Evolutionary conservation across 2,329 filamentous ascomycete species (phyloP).

Genomic region (Cercospora sp.): DNA sequence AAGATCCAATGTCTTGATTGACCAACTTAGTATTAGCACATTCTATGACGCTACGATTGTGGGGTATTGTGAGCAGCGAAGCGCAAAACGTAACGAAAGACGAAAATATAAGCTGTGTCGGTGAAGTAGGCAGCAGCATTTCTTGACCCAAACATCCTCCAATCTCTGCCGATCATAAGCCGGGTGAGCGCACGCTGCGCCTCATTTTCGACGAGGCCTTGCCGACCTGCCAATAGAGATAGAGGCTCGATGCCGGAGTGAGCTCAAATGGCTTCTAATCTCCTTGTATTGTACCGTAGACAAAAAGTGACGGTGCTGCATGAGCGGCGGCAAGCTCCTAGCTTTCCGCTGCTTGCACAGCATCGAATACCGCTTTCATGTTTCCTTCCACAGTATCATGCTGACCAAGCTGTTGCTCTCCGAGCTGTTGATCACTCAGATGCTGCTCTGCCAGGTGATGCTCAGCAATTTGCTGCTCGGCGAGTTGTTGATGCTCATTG

Average conservation of each 20-base stretch:
- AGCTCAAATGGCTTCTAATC: neutral
- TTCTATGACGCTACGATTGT: slow-evolving; percentile 2
- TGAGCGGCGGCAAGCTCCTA: neutral
- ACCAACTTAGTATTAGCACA: slow-evolving; percentile 1
- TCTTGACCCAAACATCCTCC: neutral
- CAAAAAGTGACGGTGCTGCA: neutral
- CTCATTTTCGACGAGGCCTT: neutral
- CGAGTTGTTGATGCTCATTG: slow-evolving; percentile 4
- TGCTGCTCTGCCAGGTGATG: neutral
- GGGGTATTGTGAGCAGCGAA: slow-evolving; percentile 2
- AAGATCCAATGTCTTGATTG: neutral
- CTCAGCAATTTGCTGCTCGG: slow-evolving; percentile 4
- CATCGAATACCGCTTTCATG: slow-evolving; percentile 4
- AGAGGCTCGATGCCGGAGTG: neutral
- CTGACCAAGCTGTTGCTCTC: neutral
- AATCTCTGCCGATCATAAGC: neutral
- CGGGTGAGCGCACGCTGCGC: neutral
- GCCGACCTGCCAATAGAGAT: neutral
- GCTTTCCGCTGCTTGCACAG: neutral
- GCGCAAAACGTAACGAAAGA: neutral
- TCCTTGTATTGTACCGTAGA: neutral
- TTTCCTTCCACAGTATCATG: slow-evolving; percentile 9
- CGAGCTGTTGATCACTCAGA: neutral
- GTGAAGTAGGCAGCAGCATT: neutral
- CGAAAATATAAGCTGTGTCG: neutral